Conservation (phyloP, 768 basidiomycete genomes). For the Boletus rex-veris region DNA sequence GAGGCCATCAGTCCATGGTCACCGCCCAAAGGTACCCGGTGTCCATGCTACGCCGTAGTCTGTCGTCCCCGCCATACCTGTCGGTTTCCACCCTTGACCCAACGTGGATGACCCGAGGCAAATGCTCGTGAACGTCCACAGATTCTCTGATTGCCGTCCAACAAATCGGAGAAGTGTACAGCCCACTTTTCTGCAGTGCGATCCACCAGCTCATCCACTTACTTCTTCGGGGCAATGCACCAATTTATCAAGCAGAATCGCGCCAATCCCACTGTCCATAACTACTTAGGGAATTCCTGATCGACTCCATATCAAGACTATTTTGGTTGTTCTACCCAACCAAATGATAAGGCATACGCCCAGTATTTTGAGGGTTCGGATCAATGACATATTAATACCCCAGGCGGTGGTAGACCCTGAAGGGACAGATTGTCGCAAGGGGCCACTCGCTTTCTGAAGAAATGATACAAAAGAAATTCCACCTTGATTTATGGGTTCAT, state of each 20-base stretch:
- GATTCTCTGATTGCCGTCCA: too few relatives aligned
- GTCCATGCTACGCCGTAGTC: background rate
- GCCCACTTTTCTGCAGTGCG: background rate
- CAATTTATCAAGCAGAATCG: background rate
- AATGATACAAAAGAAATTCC: background rate
- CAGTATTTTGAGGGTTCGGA: background rate
- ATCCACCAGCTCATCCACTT: background rate
- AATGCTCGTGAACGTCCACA: background rate
- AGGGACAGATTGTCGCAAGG: background rate
- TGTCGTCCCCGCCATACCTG: background rate
- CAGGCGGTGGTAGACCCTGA: background rate
- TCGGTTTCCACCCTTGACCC: conserved; percentile 28
- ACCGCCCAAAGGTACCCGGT: too few relatives aligned
- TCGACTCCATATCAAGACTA: conserved; percentile 1
- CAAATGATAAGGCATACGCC: background rate
- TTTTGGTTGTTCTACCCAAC: background rate
- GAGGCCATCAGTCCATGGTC: too few relatives aligned
- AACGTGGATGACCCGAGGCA: conserved; percentile 4
- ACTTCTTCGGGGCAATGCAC: conserved; percentile 4
- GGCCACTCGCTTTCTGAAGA: background rate
- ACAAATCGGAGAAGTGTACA: conserved; percentile 5
- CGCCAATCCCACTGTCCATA: too few relatives aligned
- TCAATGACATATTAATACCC: background rate
- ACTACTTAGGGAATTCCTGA: background rate
- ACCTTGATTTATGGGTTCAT: background rate